phyloP scores from a whole-genome alignment of 208 protist species.

The Trypanosoma rangeli region DNA sequence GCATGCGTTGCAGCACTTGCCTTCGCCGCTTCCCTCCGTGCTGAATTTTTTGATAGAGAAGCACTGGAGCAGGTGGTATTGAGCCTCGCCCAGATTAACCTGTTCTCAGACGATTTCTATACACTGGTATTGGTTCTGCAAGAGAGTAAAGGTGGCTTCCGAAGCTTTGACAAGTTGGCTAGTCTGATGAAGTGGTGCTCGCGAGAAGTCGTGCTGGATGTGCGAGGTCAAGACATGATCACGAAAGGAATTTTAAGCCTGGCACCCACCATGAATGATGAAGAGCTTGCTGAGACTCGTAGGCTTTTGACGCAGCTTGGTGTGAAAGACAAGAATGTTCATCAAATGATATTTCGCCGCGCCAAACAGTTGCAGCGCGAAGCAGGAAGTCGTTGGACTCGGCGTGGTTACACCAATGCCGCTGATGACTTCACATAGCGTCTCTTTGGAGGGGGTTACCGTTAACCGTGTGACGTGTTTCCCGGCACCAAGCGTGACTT shows the following conservation, averaged over 20 bases:
- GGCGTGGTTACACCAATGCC: conserved; percentile 13
- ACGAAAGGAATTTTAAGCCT: conserved; percentile 43
- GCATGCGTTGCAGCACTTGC: conserved; percentile 67
- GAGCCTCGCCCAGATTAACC: conserved; percentile 53
- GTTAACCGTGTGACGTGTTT: background rate
- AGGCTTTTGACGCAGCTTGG: conserved; percentile 37
- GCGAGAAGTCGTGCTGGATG: conserved; percentile 36
- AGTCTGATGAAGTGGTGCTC: conserved; percentile 46
- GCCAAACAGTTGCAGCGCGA: conserved; percentile 40
- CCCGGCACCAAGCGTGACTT: background rate
- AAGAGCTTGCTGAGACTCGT: conserved; percentile 44
- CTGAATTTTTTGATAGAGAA: conserved; percentile 51
- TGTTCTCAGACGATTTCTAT: conserved; percentile 87
- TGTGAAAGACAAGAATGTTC: conserved; percentile 35
- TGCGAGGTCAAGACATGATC: conserved; percentile 41
- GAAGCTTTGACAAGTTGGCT: conserved; percentile 36
- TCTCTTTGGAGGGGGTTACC: background rate
- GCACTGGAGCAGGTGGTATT: conserved; percentile 59
- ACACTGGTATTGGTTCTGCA: conserved; percentile 44
- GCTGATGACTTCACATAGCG: conserved; percentile 29
- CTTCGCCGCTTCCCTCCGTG: conserved; percentile 60
- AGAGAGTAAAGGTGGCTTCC: conserved; percentile 64
- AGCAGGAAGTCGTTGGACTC: conserved; percentile 19
- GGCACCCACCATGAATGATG: conserved; percentile 56
- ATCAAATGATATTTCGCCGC: conserved; percentile 41